Base-by-base conservation (phyloP, 2,329 filamentous ascomycete genomes). In the Colletotrichum agaves region DNA sequence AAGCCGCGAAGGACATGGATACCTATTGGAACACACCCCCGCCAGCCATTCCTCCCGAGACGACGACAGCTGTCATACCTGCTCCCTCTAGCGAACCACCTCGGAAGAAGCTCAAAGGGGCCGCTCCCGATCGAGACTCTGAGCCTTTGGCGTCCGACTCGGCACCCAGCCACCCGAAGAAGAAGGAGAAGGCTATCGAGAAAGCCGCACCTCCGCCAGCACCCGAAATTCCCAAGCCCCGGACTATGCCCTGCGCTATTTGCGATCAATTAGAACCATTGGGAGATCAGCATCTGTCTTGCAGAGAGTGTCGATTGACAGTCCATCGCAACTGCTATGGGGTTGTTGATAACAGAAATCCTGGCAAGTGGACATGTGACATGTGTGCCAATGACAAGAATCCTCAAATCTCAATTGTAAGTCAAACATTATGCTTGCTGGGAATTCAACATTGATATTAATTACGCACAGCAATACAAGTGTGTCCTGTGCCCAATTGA, bases 361-460 rank as follows among this genome's bases (percentile, higher is more conserved):
- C 88, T 35, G 87, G 85, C 49, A 97, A 97, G 79, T 99, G 96
- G 96, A 88, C 91, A 44, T 99, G 96, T 78, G 96, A 98, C 79
- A 97, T 94, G 87, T 99, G 96, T 79, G 85, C 90, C 41, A 99
- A 99, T 75, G 96, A 99, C 76, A 93, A 94, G 77, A 95, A 91
- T 74, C 94, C 95, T 5, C 90, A 93, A 72, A 91, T 97, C 49
- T 98, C 96, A n/a, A 95, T 97, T 65, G 91, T 92, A 84, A 85
- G 89, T 15, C 39, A 33, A 6, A 3, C 13, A n/a, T 6, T 19
- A 21, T 47, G 6, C 46, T n/a, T 6, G 17, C 46, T n/a, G 3
- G 27, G 27, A 27, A 27, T 5, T 27, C 27, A 37, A n/a, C 41
- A 43, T 68, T 41, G 10, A 61, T 58, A 56, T 70, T 78, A 70